A percentile compares a stretch with the other conserved stretches of the same genome.
Evolutionary conservation across 1,139 yeast genomes (phyloP).

Genomic region (Sugiyamaella sp.): DNA sequence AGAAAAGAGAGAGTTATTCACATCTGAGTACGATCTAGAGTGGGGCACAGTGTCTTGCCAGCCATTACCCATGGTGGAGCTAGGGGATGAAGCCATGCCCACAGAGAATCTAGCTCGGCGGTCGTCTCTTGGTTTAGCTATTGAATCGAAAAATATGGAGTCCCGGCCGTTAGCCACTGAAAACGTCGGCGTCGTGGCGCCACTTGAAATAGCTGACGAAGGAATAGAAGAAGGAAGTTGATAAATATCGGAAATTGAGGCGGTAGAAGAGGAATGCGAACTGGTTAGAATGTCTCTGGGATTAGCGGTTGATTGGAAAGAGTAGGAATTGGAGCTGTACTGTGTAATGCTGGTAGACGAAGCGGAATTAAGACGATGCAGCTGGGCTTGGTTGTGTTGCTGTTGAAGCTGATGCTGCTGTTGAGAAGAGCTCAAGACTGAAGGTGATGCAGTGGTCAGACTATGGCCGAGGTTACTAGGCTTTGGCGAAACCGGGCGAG

Average conservation of each 20-base stretch:
- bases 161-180: slow-evolving; percentile 19
- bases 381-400: slow-evolving; percentile 15
- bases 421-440: slow-evolving; percentile 11
- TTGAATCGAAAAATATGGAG: slow-evolving; percentile 22
- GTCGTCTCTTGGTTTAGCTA: slow-evolving; percentile 19
- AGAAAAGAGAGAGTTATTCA: slow-evolving; percentile 13
- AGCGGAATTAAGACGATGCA: slow-evolving; percentile 10
- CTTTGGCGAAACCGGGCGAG: slow-evolving; percentile 26
- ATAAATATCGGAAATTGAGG: slow-evolving; percentile 25
- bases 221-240: slow-evolving; percentile 22
- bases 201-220: slow-evolving; percentile 21
- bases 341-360: background rate
- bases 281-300: slow-evolving; percentile 21
- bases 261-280: slow-evolving; percentile 22
- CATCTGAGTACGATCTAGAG: slow-evolving; percentile 16
- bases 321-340: slow-evolving; percentile 2
- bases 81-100: slow-evolving; percentile 19
- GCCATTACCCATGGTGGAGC: slow-evolving; percentile 8
- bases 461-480: background rate
- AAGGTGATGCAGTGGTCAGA: slow-evolving; percentile 17
- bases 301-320: slow-evolving; percentile 11
- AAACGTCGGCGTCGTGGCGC: slow-evolving; percentile 23
- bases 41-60: slow-evolving; percentile 7
- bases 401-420: slow-evolving; percentile 11
- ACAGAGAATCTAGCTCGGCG: slow-evolving; percentile 20